Conservation (phyloP, 345 rosid genomes). For the Citrus trifoliata region DNA sequence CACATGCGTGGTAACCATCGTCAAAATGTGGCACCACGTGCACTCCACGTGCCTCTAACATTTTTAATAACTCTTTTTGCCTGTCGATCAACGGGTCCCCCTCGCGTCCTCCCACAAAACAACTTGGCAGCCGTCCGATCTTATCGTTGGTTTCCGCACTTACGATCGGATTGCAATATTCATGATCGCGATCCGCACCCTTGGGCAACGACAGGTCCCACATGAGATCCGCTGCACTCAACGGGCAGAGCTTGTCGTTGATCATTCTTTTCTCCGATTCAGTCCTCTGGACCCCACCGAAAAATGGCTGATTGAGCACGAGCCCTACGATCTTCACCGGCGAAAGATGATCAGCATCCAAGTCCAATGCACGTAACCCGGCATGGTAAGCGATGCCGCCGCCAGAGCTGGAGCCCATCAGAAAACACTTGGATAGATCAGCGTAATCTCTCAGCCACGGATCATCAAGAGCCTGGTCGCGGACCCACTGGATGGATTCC, state of each 20-base stretch:
- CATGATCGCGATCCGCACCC: constrained; percentile 72
- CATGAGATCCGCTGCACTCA: constrained; percentile 47
- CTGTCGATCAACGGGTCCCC: constrained; percentile 77
- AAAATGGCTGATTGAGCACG: constrained; percentile 60
- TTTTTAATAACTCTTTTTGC: constrained; percentile 56
- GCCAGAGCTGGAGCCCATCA: constrained; percentile 75
- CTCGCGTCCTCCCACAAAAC: constrained; percentile 47
- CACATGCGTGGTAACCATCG: constrained; percentile 68
- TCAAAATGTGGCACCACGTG: constrained; percentile 41
- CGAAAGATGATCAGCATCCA: constrained; percentile 22
- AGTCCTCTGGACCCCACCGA: constrained; percentile 58
- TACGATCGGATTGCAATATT: constrained; percentile 55
- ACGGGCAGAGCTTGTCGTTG: constrained; percentile 55
- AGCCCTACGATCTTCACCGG: constrained; percentile 65
- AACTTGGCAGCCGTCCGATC: constrained; percentile 49
- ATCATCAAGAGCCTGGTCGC: constrained; percentile 57
- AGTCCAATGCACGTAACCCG: constrained; percentile 42
- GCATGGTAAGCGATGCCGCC: constrained; percentile 72
- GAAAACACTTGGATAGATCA: constrained; percentile 55
- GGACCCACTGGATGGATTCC: constrained; percentile 68
- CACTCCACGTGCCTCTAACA: constrained; percentile 56
- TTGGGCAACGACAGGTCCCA: constrained; percentile 70
- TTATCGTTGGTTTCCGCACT: constrained; percentile 29
- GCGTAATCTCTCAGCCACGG: constrained; percentile 60
- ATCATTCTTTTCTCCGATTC: constrained; percentile 48